Evolutionary conservation across 768 basidiomycete genomes (phyloP).

Genomic region (Lactarius trivialis): DNA sequence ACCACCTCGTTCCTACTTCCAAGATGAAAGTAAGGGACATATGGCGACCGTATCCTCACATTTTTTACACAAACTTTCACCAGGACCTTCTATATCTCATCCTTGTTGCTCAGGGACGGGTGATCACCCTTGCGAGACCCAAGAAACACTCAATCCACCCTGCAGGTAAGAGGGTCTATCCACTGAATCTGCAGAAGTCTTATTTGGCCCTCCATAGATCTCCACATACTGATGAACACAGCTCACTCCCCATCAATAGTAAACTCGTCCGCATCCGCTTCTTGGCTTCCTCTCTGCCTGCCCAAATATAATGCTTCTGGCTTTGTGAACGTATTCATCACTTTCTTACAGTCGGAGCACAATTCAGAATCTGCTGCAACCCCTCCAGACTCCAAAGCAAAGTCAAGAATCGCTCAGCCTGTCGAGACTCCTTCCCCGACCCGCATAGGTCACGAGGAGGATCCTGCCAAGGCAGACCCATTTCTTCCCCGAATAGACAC

Average conservation of each 20-base stretch:
- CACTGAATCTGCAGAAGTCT: not conserved
- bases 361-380: not conserved
- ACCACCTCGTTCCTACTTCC: constrained; percentile 68
- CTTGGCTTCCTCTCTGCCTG: constrained; percentile 93
- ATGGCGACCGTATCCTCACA: not conserved
- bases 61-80: not conserved
- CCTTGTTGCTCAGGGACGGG: constrained; percentile 67
- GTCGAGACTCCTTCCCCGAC: not conserved
- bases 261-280: constrained; percentile 73
- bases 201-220: constrained; percentile 42
- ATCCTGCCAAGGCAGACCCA: not conserved
- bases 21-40: constrained; percentile 62
- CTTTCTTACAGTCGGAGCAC: constrained; percentile 43
- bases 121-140: constrained; percentile 84
- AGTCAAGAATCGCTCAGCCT: not conserved
- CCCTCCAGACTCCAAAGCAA: constrained; percentile 8
- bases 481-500: not conserved
- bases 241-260: constrained; percentile 74
- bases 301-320: constrained; percentile 88
- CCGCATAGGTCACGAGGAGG: not conserved
- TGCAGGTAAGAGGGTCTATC: constrained; percentile 45
- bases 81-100: constrained; percentile 91
- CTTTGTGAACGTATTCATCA: constrained; percentile 89
- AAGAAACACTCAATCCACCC: constrained; percentile 95
- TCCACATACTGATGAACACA: constrained; percentile 90